Percentiles rank a stretch among this genome's conserved stretches.
Evolutionary conservation across 805 yeast genomes (phyloP).

Genomic region (Grigorovia humatica): DNA sequence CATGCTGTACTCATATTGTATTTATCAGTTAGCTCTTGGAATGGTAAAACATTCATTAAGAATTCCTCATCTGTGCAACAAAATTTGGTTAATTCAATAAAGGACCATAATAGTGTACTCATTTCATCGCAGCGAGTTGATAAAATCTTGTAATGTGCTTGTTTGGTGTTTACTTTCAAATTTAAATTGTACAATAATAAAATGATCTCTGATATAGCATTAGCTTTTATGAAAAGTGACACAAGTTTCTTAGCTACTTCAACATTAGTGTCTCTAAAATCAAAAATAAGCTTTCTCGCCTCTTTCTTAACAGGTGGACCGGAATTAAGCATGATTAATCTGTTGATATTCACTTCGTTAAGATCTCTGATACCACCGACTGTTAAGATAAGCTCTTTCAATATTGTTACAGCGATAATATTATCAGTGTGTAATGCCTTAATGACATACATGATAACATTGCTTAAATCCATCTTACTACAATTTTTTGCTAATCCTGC

Average conservation of each 20-base stretch:
- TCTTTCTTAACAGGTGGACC: constrained; percentile 46
- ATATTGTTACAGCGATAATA: constrained; percentile 48
- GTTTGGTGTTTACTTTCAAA: constrained; percentile 31
- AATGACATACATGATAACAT: constrained; percentile 48
- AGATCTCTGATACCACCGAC: constrained; percentile 75
- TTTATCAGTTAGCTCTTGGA: constrained; percentile 32
- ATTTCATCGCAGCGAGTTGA: constrained; percentile 67
- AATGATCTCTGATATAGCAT: constrained; percentile 52
- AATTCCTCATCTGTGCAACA: constrained; percentile 32
- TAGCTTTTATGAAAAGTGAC: constrained; percentile 33
- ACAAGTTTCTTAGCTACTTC: constrained; percentile 44
- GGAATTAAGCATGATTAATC: constrained; percentile 55
- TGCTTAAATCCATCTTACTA: constrained; percentile 47
- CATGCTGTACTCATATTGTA: constrained; percentile 45
- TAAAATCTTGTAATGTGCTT: constrained; percentile 56
- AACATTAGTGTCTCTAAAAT: constrained; percentile 37
- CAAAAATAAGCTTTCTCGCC: constrained; percentile 46
- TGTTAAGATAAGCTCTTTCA: constrained; percentile 53
- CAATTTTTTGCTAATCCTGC: constrained; percentile 56
- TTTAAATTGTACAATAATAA: constrained; percentile 45
- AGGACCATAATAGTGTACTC: constrained; percentile 54
- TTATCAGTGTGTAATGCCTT: constrained; percentile 55
- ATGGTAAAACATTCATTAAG: constrained; percentile 30
- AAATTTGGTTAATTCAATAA: constrained; percentile 46
- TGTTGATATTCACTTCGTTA: constrained; percentile 55